Evolutionary conservation across 2,329 filamentous ascomycete genomes (phyloP).

Genomic region (Arachnomyces sp.): DNA sequence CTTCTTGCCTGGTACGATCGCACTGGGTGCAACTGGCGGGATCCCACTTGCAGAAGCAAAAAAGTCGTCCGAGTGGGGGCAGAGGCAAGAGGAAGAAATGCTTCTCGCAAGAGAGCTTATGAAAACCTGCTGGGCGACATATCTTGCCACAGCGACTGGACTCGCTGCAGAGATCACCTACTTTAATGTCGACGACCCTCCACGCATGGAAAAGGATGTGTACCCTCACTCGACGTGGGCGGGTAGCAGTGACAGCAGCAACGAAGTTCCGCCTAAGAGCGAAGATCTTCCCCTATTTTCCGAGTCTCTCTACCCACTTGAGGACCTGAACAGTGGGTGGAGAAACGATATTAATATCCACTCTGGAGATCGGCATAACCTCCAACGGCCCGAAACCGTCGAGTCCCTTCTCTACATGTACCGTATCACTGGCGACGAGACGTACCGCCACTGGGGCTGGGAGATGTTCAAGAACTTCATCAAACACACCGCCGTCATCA

Average conservation of each 20-base stretch:
- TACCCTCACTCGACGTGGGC: constrained; percentile 27
- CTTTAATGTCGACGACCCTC: constrained; percentile 68
- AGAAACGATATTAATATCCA: constrained; percentile 74
- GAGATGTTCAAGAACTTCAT: constrained; percentile 94
- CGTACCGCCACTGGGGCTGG: constrained; percentile 96
- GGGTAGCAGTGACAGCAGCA: constrained; percentile 15
- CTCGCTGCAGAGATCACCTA: constrained; percentile 93
- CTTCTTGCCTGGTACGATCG: constrained; percentile 95
- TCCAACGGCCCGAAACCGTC: constrained; percentile 93
- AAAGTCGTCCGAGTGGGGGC: constrained; percentile 64
- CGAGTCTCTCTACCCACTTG: constrained; percentile 23
- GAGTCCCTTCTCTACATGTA: constrained; percentile 98
- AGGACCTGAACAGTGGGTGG: constrained; percentile 46
- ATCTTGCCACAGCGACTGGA: constrained; percentile 79
- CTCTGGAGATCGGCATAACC: constrained; percentile 76
- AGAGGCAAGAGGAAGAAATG: constrained; percentile 79
- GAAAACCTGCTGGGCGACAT: constrained; percentile 98
- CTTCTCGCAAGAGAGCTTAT: constrained; percentile 79
- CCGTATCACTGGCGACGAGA: constrained; percentile 84
- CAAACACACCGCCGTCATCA: constrained; percentile 68
- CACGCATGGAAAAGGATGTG: constrained; percentile 42
- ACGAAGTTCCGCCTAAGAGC: constrained; percentile 12
- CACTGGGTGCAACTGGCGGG: constrained; percentile 76
- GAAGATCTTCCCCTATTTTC: constrained; percentile 30
- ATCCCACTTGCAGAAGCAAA: constrained; percentile 66